phyloP scores from a whole-genome alignment of 805 yeast species.

The Grigorovia humatica region DNA sequence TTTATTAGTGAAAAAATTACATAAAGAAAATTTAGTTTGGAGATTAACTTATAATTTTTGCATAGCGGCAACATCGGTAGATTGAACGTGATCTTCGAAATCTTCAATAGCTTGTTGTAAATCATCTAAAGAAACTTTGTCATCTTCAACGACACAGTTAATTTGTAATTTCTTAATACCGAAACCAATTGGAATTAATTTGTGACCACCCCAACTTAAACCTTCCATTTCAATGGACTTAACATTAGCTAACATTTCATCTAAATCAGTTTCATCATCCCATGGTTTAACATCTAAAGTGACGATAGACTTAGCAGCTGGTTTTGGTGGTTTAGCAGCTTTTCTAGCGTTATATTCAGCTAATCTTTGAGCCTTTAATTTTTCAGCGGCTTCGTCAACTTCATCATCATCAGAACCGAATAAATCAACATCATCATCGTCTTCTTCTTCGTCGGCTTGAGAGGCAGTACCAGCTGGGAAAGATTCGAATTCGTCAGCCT shows the following conservation, averaged over 20 bases:
- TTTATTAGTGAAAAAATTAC: too few relatives aligned
- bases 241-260: slow-evolving; percentile 76
- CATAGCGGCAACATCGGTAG: slow-evolving; percentile 98
- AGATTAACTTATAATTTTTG: slow-evolving; percentile 76
- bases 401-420: slow-evolving; percentile 93
- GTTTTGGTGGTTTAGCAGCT: slow-evolving; percentile 94
- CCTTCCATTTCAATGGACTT: slow-evolving; percentile 84
- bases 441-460: slow-evolving; percentile 42
- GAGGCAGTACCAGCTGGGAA: slow-evolving; percentile 63
- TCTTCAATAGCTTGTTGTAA: slow-evolving; percentile 68
- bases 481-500: slow-evolving; percentile 70
- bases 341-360: slow-evolving; percentile 97
- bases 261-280: slow-evolving; percentile 98
- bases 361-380: slow-evolving; percentile 91
- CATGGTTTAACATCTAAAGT: slow-evolving; percentile 98
- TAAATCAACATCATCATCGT: slow-evolving; percentile 86
- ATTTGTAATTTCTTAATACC: slow-evolving; percentile 99
- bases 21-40: too few relatives aligned
- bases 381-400: slow-evolving; percentile 95
- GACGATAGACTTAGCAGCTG: slow-evolving; percentile 96
- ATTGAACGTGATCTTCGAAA: slow-evolving; percentile 99
- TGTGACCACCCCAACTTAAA: slow-evolving; percentile 96
- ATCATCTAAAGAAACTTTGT: slow-evolving; percentile 84
- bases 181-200: slow-evolving; percentile 94
- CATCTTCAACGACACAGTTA: slow-evolving; percentile 97